Conservation (phyloP, 306 rosid species). For the Glycine latifolia region DNA sequence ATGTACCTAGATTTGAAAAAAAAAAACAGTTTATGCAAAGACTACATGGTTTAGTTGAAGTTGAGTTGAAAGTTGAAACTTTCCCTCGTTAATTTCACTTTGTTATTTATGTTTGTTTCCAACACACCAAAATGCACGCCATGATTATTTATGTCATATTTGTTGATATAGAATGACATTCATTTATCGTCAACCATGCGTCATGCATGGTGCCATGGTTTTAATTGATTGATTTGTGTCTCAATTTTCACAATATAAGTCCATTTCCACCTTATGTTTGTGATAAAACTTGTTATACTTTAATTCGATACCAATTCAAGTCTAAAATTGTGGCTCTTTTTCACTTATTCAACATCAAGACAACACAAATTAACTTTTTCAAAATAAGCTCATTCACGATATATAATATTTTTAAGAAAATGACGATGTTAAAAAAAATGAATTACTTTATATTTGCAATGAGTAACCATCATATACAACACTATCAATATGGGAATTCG, state of each 20-base stretch:
- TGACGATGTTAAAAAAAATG: not conserved
- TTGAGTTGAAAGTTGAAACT: constrained; percentile 34
- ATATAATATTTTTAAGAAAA: not conserved
- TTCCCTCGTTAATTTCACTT: constrained; percentile 27
- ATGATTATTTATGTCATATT: constrained; percentile 41
- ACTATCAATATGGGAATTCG: constrained; percentile 20
- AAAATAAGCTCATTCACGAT: not conserved
- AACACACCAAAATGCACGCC: constrained; percentile 43
- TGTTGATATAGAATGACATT: constrained; percentile 14
- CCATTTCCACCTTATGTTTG: constrained; percentile 10
- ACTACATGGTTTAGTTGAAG: constrained; percentile 18
- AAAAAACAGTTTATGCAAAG: not conserved
- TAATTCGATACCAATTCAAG: not conserved
- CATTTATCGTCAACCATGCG: constrained; percentile 43
- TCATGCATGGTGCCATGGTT: constrained; percentile 26
- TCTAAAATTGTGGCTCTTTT: constrained; percentile 43
- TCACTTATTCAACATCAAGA: not conserved
- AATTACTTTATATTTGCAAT: not conserved
- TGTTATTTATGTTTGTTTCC: constrained; percentile 47
- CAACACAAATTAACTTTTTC: not conserved
- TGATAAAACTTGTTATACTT: not conserved
- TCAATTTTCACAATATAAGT: not conserved
- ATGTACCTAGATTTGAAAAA: constrained; percentile 38
- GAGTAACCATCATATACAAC: not conserved
- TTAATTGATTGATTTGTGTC: not conserved